A percentile compares a stretch with the other conserved stretches of the same genome.
These are phyloP conservation scores for Ophiostoma sp. DNA, from an alignment of 2,329 filamentous ascomycete genomes.

Conservation along the genomic window DNA sequence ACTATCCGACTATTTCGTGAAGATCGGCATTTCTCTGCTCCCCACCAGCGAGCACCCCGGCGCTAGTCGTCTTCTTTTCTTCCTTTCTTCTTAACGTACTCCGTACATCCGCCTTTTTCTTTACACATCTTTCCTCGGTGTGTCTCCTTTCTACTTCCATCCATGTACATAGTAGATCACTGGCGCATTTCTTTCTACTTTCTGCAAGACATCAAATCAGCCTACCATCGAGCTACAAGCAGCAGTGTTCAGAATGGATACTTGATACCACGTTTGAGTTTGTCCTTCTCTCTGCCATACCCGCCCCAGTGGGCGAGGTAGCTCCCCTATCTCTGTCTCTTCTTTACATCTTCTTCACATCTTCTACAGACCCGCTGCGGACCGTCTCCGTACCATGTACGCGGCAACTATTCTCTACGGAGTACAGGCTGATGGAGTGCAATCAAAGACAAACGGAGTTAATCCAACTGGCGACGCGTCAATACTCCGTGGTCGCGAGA, in stretches of 20 bases:
- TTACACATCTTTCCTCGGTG: not conserved
- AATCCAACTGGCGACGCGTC: not conserved
- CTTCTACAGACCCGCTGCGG: not conserved
- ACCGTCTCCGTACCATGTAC: not conserved
- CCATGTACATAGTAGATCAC: too few species aligned
- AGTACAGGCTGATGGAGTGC: not conserved
- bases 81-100: not conserved
- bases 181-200: not conserved
- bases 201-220: not conserved
- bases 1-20: not conserved
- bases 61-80: not conserved
- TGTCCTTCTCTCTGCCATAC: not conserved
- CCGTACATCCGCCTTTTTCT: not conserved
- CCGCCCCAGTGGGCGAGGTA: not conserved
- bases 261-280: not conserved
- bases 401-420: not conserved
- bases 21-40: constrained; percentile 1
- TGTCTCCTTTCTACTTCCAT: not conserved
- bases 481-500: not conserved
- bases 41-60: not conserved
- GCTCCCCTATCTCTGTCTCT: not conserved
- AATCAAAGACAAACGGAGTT: not conserved
- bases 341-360: not conserved
- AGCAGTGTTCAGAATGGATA: not conserved
- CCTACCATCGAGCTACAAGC: not conserved